phyloP scores from a whole-genome alignment of 164 flowering plant species.

The Magnolia sinica region DNA sequence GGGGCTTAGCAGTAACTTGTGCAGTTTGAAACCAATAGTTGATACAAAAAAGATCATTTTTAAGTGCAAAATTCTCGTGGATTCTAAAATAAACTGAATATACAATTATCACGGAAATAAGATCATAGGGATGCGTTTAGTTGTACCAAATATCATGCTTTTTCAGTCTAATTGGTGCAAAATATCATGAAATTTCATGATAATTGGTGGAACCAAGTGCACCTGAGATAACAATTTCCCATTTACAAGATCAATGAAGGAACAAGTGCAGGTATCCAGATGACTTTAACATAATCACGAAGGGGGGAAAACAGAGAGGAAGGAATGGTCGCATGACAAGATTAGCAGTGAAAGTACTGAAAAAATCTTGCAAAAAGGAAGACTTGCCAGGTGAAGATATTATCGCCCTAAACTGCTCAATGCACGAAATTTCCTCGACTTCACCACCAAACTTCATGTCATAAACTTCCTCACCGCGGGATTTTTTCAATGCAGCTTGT shows the following conservation, averaged over 20 bases:
- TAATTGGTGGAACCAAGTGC: neutral
- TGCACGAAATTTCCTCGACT: slow-evolving; percentile 62
- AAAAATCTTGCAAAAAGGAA: neutral
- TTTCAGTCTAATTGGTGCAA: no score
- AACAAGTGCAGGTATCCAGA: neutral
- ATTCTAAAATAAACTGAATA: no score
- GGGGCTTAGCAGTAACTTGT: no score
- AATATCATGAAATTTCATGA: neutral
- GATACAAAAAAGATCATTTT: no score
- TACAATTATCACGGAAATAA: no score
- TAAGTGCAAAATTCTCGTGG: no score
- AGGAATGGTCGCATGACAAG: neutral
- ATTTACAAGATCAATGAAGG: neutral
- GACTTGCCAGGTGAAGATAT: slow-evolving; percentile 64
- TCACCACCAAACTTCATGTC: slow-evolving; percentile 90
- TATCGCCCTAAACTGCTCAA: slow-evolving; percentile 68
- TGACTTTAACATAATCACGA: no score
- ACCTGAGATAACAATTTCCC: neutral
- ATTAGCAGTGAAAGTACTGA: neutral
- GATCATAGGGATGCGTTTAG: no score
- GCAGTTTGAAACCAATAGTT: no score
- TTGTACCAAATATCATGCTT: no score
- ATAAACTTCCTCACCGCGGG: slow-evolving; percentile 71
- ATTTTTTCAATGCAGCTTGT: slow-evolving; percentile 75
- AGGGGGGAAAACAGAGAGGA: no score